These are phyloP conservation scores for Phalaenopsis hybrid DNA, from an alignment of 116 monocot species.

Conservation along the genomic window DNA sequence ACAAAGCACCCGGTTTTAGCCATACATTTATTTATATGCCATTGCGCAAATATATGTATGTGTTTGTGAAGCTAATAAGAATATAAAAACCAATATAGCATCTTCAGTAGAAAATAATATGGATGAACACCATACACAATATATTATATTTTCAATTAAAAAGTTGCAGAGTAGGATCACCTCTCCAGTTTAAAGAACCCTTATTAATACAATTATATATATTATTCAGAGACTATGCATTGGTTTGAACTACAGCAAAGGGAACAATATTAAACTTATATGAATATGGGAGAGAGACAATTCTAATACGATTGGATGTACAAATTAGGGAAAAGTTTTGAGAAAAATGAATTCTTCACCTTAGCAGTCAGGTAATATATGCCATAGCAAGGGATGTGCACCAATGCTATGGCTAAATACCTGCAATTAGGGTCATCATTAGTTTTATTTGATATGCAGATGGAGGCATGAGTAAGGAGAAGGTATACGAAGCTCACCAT, in stretches of 20 bases:
- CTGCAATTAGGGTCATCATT: constrained; percentile 20
- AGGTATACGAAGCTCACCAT: constrained; percentile 23
- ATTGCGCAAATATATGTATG: no score
- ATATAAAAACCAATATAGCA: background rate
- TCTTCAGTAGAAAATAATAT: background rate
- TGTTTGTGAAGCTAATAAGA: no score
- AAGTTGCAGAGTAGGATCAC: background rate
- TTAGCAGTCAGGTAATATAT: constrained; percentile 51
- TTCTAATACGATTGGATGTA: constrained; percentile 28
- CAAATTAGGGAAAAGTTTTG: constrained; percentile 39
- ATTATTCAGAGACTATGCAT: no score
- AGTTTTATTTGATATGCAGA: background rate
- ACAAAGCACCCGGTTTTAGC: no score
- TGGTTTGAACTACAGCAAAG: no score
- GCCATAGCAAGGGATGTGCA: constrained; percentile 69
- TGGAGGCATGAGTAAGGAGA: background rate
- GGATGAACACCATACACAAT: background rate
- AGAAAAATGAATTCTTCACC: constrained; percentile 42
- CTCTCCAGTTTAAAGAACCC: background rate
- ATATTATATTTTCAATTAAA: background rate
- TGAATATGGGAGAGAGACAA: background rate
- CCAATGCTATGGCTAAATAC: constrained; percentile 60
- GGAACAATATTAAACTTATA: background rate
- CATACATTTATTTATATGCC: no score
- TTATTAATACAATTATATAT: background rate